A percentile compares a stretch with the other conserved stretches of the same genome.
Evolutionary conservation across 768 basidiomycete species (phyloP).

Genomic region (Suillus fuscotomentosus): DNA sequence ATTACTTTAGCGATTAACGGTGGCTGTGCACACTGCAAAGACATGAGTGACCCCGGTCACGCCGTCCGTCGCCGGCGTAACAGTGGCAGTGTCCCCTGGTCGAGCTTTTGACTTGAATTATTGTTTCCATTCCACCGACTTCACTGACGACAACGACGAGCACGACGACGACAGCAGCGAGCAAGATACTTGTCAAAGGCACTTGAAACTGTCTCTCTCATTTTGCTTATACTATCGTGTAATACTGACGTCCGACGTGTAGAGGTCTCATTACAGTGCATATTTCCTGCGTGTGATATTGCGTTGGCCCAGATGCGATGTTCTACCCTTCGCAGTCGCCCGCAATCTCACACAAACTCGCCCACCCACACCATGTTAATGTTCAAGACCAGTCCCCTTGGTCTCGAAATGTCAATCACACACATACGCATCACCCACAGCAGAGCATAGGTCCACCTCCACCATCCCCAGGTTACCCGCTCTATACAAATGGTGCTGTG

Average conservation of each 20-base stretch:
- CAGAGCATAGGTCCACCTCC: constrained; percentile 59
- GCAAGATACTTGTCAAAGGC: constrained; percentile 15
- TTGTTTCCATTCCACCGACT: not conserved
- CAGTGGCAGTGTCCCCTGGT: not conserved
- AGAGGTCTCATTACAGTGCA: not conserved
- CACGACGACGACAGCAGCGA: constrained; percentile 10
- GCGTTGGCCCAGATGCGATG: constrained; percentile 51
- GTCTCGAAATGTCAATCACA: constrained; percentile 37
- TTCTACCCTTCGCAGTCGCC: constrained; percentile 86
- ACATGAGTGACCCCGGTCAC: constrained; percentile 4
- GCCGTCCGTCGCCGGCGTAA: not conserved
- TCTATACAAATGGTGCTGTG: constrained; percentile 71
- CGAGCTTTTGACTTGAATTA: constrained; percentile 12
- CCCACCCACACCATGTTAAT: constrained; percentile 36
- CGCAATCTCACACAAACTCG: constrained; percentile 73
- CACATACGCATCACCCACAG: constrained; percentile 49
- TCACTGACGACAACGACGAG: constrained; percentile 15
- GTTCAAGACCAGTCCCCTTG: constrained; percentile 74
- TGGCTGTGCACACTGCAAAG: constrained; percentile 18
- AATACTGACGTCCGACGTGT: constrained; percentile 1
- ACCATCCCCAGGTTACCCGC: constrained; percentile 70
- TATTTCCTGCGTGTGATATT: constrained; percentile 6
- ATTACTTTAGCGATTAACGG: constrained; percentile 3
- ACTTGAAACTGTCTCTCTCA: constrained; percentile 15
- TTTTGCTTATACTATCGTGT: constrained; percentile 2